phyloP scores from a whole-genome alignment of 2,329 filamentous ascomycete species.

The Penicillium palitans region DNA sequence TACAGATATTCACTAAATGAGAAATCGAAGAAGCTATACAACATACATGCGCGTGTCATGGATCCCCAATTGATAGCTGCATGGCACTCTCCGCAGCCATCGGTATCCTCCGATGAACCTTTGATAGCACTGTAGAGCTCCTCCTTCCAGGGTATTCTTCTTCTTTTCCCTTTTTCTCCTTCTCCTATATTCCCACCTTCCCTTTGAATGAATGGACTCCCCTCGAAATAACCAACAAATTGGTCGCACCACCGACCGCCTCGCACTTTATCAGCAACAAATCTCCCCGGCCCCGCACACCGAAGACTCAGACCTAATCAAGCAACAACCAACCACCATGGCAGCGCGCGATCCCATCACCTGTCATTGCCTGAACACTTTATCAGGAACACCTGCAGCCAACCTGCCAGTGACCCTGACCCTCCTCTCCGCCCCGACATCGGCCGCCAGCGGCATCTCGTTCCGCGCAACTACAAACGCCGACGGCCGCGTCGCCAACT shows the following conservation, averaged over 20 bases:
- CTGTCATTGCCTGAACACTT: slow-evolving; percentile 53
- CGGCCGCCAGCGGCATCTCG: slow-evolving; percentile 27
- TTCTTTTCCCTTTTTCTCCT: slow-evolving; percentile 5
- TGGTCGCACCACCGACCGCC: slow-evolving; percentile 33
- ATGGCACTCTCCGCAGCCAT: slow-evolving; percentile 31
- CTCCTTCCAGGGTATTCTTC: not conserved
- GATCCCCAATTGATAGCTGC: slow-evolving; percentile 14
- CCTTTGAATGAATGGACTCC: slow-evolving; percentile 28
- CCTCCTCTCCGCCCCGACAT: slow-evolving; percentile 57
- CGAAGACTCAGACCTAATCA: slow-evolving; percentile 16
- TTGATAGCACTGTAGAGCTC: slow-evolving; percentile 19
- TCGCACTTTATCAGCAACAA: slow-evolving; percentile 38
- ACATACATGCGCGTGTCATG: not conserved
- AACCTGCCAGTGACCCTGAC: slow-evolving; percentile 52
- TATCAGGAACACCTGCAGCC: slow-evolving; percentile 47
- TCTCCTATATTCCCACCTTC: slow-evolving; percentile 2
- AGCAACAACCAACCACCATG: slow-evolving; percentile 26
- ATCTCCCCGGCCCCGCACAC: slow-evolving; percentile 20
- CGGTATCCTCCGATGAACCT: slow-evolving; percentile 40
- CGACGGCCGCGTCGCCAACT: slow-evolving; percentile 50
- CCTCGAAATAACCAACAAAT: slow-evolving; percentile 19
- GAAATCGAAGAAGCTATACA: not conserved
- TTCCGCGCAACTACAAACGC: slow-evolving; percentile 46
- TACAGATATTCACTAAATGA: not conserved
- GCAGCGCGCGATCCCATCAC: slow-evolving; percentile 49